A percentile compares a stretch with the other conserved stretches of the same genome.
phyloP scores from a whole-genome alignment of 148 eudicot genomes.

The Arbutus unedo region DNA sequence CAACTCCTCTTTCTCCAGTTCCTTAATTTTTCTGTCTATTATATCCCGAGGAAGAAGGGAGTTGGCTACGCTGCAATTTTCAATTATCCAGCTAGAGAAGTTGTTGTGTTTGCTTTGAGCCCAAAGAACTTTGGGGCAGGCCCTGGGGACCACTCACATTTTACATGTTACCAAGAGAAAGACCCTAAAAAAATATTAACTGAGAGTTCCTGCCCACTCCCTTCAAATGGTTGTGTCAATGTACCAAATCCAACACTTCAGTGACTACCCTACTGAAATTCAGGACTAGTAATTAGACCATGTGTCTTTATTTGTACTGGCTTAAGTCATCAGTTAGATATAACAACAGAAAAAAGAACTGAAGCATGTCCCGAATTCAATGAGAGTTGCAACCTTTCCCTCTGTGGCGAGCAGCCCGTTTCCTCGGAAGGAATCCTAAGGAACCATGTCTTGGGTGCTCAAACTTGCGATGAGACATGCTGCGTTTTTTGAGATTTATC shows the following conservation, averaged over 20 bases:
- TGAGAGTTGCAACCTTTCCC: slow-evolving; percentile 33
- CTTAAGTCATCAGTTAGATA: neutral
- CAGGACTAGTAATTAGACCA: neutral
- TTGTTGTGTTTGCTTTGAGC: neutral
- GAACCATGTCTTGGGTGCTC: slow-evolving; percentile 49
- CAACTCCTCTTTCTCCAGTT: neutral
- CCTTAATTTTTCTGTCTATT: neutral
- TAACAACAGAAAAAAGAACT: neutral
- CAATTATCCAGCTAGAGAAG: no score
- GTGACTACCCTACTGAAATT: neutral
- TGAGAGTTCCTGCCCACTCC: neutral
- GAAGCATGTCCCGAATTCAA: neutral
- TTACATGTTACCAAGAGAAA: neutral
- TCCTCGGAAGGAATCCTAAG: slow-evolving; percentile 43
- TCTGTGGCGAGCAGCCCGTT: slow-evolving; percentile 48
- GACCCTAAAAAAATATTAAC: neutral
- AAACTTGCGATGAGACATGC: slow-evolving; percentile 50
- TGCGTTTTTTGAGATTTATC: slow-evolving; percentile 11
- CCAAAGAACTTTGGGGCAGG: neutral
- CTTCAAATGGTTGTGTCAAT: neutral
- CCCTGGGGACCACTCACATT: neutral
- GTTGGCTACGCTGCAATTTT: no score
- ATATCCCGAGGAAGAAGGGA: neutral
- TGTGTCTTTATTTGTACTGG: neutral
- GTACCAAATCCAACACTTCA: neutral